Evolutionary conservation across 208 protist genomes (phyloP), one percentile per base, ranked within the genome.

Genomic region (Trypanosoma conorhini): DNA sequence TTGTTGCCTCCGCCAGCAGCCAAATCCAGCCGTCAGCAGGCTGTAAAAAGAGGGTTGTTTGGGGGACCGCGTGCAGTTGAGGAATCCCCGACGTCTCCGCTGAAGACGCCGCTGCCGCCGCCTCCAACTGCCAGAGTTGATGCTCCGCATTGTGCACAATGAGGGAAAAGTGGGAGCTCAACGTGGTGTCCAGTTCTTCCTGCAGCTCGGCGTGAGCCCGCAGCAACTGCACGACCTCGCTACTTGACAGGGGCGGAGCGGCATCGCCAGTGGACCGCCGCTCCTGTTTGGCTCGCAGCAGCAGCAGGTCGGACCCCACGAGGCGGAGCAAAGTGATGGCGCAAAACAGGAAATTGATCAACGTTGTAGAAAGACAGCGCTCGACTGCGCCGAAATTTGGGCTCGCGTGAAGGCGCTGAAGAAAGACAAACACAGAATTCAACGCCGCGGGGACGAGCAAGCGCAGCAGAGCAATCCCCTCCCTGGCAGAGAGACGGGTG

Each of bases 331-430:
- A 40, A 22, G 79, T 74, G 10, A 80, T 40, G 3, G 60, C 67
- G 38, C 75, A 79, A 63, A 86, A 86, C 55, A 79, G 44, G n/a
- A 86, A 63, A 68, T 83, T 80, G 30, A 77, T 69, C 31, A 86
- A 55, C 12, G 74, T 69, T n/a, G 24, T 66, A 66, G 76, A 30
- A 62, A 70, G 1, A 35, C 35, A 10, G 60, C 35, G 9, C 24
- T 76, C 75, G 28, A 58, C 52, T n/a, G 52, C 17, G 9, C 55
- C 54, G 42, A 75, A 51, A 33, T 62, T 19, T 28, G 59, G 7
- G 31, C 55, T 42, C 35, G 67, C 21, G 58, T 59, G 63, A 75
- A 79, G 4, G 76, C 76, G 66, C 26, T 79, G 77, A 26, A 83
- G 56, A 63, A 77, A 81, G 19, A 67, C 19, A 24, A 86, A 58